Evolutionary conservation across 176 grass and related monocot species (phyloP).

Genomic region (Puccinellia tenuiflora): DNA sequence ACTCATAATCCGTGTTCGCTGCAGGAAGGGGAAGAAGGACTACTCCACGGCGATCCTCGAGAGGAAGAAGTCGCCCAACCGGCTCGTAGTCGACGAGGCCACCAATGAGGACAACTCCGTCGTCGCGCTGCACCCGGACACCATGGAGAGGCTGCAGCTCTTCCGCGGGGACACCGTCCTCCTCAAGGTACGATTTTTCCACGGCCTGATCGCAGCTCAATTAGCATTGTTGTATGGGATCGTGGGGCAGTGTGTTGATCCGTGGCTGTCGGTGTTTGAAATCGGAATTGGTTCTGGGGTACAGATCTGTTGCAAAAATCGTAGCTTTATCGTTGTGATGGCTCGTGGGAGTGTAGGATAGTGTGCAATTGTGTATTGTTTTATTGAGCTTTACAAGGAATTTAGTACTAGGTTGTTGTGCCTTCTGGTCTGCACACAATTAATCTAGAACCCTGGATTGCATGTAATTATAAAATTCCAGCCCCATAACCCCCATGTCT

Average conservation of each 20-base stretch:
- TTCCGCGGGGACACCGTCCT: constrained; percentile 75
- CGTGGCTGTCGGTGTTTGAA: background rate
- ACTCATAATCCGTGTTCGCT: background rate
- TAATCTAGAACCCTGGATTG: background rate
- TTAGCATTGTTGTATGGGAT: background rate
- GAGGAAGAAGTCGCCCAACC: constrained; percentile 69
- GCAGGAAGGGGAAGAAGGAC: constrained; percentile 80
- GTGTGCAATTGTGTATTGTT: background rate
- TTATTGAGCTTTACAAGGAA: background rate
- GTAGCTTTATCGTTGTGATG: background rate
- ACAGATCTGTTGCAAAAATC: constrained; percentile 8
- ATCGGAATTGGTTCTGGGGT: background rate
- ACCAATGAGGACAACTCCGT: constrained; percentile 78
- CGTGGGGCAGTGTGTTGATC: background rate
- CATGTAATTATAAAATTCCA: background rate
- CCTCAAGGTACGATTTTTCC: constrained; percentile 55
- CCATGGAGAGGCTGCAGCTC: constrained; percentile 77
- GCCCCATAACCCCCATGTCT: background rate
- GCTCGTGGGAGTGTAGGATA: background rate
- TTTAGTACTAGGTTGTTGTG: background rate
- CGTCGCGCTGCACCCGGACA: constrained; percentile 60
- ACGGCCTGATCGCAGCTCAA: background rate
- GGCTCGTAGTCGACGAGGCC: constrained; percentile 71
- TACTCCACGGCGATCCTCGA: constrained; percentile 72
- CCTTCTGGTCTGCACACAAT: background rate